phyloP scores from a whole-genome alignment of 1,139 yeast species.

The Nakaseomyces nivariensis region DNA sequence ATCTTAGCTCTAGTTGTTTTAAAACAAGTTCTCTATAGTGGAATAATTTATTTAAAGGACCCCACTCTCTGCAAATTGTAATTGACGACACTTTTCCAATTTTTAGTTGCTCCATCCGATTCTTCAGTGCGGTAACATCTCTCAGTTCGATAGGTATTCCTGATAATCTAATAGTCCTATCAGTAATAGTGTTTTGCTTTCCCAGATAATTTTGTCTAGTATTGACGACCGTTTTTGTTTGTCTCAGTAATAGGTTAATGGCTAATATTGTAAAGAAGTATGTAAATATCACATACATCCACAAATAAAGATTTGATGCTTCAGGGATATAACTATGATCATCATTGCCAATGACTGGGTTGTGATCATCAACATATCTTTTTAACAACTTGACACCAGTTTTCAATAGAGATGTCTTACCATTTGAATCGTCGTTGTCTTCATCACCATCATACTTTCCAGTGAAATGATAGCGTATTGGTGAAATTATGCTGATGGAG shows the following conservation, averaged over 20 bases:
- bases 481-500: slow-evolving; percentile 54
- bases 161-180: slow-evolving; percentile 77
- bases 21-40: slow-evolving; percentile 47
- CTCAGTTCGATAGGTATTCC: slow-evolving; percentile 86
- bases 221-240: slow-evolving; percentile 60
- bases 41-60: slow-evolving; percentile 53
- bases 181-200: slow-evolving; percentile 81
- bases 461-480: slow-evolving; percentile 57
- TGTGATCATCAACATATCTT: slow-evolving; percentile 1
- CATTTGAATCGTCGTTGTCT: slow-evolving; percentile 11
- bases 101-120: slow-evolving; percentile 65
- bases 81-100: slow-evolving; percentile 73
- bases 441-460: slow-evolving; percentile 46
- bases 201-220: slow-evolving; percentile 81
- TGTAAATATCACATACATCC: slow-evolving; percentile 84
- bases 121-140: slow-evolving; percentile 54
- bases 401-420: slow-evolving; percentile 5
- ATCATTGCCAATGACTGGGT: neutral
- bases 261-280: slow-evolving; percentile 71
- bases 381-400: neutral
- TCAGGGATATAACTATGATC: slow-evolving; percentile 18
- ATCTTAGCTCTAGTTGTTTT: slow-evolving; percentile 53
- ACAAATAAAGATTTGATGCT: slow-evolving; percentile 32
- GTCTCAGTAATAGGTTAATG: slow-evolving; percentile 49
- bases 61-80: slow-evolving; percentile 82